A percentile compares a stretch with the other conserved stretches of the same genome.
These are phyloP conservation scores for Hawksworthiomyces lignivorus DNA, from an alignment of 2,329 filamentous ascomycete species.

Conservation along the genomic window DNA sequence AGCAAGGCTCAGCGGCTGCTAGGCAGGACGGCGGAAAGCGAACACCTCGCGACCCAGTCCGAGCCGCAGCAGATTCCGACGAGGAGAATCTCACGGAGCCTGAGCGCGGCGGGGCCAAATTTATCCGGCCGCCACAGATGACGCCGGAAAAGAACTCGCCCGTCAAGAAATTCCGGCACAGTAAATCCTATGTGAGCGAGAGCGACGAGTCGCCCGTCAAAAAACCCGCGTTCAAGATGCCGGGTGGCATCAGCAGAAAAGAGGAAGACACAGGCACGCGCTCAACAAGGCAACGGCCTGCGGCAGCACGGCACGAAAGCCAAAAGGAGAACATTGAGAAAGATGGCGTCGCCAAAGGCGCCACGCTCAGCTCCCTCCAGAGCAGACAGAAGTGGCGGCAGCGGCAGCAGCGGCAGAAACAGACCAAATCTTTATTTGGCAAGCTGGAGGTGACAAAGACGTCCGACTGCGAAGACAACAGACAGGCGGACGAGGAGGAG, in stretches of 20 bases:
- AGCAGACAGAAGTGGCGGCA: constrained; percentile 5
- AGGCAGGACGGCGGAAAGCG: too few relatives aligned
- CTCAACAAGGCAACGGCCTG: too few relatives aligned
- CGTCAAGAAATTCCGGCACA: background rate
- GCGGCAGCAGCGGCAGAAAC: background rate
- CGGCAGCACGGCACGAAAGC: too few relatives aligned
- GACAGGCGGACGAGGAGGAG: background rate
- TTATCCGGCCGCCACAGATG: background rate
- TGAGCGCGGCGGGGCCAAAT: background rate
- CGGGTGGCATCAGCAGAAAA: too few relatives aligned
- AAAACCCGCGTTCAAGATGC: too few relatives aligned
- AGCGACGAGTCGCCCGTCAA: background rate
- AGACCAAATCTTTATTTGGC: background rate
- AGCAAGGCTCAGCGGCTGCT: background rate
- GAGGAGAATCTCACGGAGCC: too few relatives aligned
- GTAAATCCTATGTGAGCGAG: background rate
- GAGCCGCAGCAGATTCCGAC: too few relatives aligned
- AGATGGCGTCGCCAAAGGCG: background rate
- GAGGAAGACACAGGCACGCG: too few relatives aligned
- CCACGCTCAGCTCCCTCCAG: background rate
- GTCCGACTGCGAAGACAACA: too few relatives aligned
- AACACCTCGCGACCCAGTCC: too few relatives aligned
- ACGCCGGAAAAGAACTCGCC: constrained; percentile 4
- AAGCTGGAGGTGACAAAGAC: background rate
- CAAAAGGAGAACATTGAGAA: background rate